Conservation (phyloP, 2,329 filamentous ascomycete species). For the Bipolaris zeicola region DNA sequence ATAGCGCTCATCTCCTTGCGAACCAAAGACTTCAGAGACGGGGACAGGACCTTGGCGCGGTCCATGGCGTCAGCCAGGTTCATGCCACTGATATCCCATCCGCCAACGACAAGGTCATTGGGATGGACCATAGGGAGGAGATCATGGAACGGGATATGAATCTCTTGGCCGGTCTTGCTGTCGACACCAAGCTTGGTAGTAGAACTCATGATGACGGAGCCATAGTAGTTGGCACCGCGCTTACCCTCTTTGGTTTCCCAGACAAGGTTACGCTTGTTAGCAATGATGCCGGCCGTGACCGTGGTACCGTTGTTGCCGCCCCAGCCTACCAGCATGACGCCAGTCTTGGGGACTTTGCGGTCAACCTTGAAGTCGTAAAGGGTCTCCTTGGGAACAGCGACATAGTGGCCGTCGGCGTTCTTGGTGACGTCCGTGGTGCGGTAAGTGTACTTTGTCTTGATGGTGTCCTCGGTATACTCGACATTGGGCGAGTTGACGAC, state of each 20-base stretch:
- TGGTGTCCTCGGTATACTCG: conserved; percentile 82
- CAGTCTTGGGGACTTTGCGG: conserved; percentile 88
- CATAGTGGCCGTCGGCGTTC: conserved; percentile 73
- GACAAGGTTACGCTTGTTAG: conserved; percentile 81
- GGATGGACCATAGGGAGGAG: conserved; percentile 96
- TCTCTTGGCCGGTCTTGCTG: conserved; percentile 78
- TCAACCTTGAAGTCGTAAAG: conserved; percentile 97
- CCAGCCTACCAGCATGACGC: conserved; percentile 97
- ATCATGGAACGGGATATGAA: conserved; percentile 95
- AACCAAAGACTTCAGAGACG: conserved; percentile 86
- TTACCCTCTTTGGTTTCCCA: conserved; percentile 95
- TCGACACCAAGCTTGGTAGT: conserved; percentile 96
- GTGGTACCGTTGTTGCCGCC: conserved; percentile 99
- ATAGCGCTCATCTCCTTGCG: conserved; percentile 91
- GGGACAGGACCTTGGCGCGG: conserved; percentile 91
- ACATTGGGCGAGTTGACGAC: conserved; percentile 92
- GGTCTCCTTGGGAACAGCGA: conserved; percentile 85
- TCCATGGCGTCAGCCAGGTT: conserved; percentile 93
- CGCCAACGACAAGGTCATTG: conserved; percentile 91
- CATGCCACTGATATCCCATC: conserved; percentile 95
- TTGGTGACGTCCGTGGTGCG: conserved; percentile 85
- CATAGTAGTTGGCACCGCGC: conserved; percentile 93
- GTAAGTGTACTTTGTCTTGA: conserved; percentile 94
- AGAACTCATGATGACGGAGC: conserved; percentile 94
- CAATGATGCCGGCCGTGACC: conserved; percentile 94